phyloP scores from a whole-genome alignment of 768 basidiomycete genomes.

The Boletus rubroflammeus region DNA sequence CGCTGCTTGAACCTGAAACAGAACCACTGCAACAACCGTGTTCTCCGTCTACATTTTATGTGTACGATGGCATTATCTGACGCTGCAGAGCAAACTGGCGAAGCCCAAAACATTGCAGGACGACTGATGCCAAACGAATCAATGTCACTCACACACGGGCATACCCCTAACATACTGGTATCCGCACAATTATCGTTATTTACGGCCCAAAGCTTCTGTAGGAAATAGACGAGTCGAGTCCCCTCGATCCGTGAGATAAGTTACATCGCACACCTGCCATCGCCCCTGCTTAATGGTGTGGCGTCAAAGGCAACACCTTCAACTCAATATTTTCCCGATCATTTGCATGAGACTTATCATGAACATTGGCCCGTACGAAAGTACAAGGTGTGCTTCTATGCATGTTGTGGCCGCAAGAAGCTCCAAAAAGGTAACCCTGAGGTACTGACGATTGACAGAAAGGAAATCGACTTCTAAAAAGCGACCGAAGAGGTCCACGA shows the following conservation, averaged over 20 bases:
- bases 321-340: background rate
- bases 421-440: too few relatives aligned
- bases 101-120: too few relatives aligned
- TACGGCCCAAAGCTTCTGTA: background rate
- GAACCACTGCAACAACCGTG: too few relatives aligned
- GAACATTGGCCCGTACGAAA: background rate
- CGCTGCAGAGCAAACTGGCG: background rate
- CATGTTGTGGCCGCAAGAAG: background rate
- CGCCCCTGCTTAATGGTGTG: background rate
- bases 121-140: background rate
- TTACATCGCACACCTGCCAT: background rate
- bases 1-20: too few relatives aligned
- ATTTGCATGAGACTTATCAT: background rate
- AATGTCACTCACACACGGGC: background rate
- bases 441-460: background rate
- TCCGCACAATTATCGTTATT: background rate
- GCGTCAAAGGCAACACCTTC: background rate
- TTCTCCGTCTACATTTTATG: too few relatives aligned
- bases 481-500: background rate
- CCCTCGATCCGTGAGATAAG: background rate
- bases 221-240: background rate
- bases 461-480: background rate
- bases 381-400: background rate
- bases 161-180: background rate
- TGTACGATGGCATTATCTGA: background rate